phyloP scores from a whole-genome alignment of 176 grass and related monocot genomes.

The Lolium multiflorum region DNA sequence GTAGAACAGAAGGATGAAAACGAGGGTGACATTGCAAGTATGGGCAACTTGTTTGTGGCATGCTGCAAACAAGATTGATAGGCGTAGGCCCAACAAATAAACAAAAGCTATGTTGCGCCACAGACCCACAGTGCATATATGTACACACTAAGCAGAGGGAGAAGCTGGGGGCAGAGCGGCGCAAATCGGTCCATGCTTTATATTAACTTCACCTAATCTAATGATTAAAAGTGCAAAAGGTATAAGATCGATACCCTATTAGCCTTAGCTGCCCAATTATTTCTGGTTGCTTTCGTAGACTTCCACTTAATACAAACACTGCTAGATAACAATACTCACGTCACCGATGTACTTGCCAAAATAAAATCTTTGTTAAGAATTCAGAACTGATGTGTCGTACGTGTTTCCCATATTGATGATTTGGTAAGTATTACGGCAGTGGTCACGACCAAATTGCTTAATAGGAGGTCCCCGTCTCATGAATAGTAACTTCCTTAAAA shows the following conservation, averaged over 20 bases:
- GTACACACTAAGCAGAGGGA: conserved; percentile 14
- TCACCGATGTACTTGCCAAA: conserved; percentile 4
- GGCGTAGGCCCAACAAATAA: conserved; percentile 33
- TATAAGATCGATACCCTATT: background rate
- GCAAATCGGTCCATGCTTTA: conserved; percentile 42
- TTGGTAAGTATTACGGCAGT: background rate
- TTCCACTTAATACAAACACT: background rate
- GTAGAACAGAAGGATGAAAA: conserved; percentile 17
- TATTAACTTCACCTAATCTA: conserved; percentile 52
- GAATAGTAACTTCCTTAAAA: background rate
- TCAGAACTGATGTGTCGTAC: conserved; percentile 23
- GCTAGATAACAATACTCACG: background rate
- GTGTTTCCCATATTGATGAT: conserved; percentile 14
- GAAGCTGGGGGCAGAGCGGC: conserved; percentile 31
- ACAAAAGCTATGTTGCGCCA: conserved; percentile 21
- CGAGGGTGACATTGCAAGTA: background rate
- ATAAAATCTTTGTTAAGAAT: background rate
- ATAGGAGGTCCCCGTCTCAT: background rate
- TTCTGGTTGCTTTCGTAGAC: background rate
- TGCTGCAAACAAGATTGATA: background rate
- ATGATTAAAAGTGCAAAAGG: conserved; percentile 36
- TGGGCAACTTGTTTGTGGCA: background rate
- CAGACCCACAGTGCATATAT: background rate
- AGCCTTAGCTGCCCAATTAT: background rate
- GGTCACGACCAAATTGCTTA: background rate